Base-by-base conservation (phyloP, 257 asterid genomes). In the Nicotiana tomentosiformis region DNA sequence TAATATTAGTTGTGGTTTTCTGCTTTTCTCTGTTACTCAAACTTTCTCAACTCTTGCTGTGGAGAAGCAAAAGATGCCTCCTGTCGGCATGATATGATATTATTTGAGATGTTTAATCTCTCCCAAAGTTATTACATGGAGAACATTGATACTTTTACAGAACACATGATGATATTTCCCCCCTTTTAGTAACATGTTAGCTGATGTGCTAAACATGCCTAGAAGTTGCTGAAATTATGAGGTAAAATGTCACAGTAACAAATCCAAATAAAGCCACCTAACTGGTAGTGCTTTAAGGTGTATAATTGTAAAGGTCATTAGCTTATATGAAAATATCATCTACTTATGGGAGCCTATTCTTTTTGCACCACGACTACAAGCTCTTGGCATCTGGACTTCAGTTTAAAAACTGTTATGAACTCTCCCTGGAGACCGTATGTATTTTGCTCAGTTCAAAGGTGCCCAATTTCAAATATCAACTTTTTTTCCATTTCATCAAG, bases 81-180 rank as follows among this genome's bases (percentile, higher is more conserved):
- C 39, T 53, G n/a, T 72, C 35, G 33, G 32, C 49, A 74, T 49
- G 39, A 46, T 49, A 49, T 46, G 61, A 46, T 74, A 74, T 74
- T 33, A 20, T 49, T 72, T 74, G 79, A 74, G 62, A 74, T 74
- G 78, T 46, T 74, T 72, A 70, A 43, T 70, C 15, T 72, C 79
- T 23, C 11, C 39, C 61, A 72, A 46, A 72, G 49, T 23, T 60
- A 74, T 49, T 74, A 46, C 39, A 15, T 26, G 62, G 12, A 12
- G 16, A 23, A 60, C 51, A 37, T 49, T 72, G 61, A 20, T 74
- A 74, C 61, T 74, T 23, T 29, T 11, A 56, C 15, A 30, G 62
- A 23, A 46, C 23, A 14, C 26, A 20, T 23, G 61, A 72, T 46
- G 8, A 14, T 72, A 72, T 23, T 72, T 72, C 39, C 43, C 7